Evolutionary conservation across 2,329 filamentous ascomycete species (phyloP).

Genomic region (Whalleya microplaca): DNA sequence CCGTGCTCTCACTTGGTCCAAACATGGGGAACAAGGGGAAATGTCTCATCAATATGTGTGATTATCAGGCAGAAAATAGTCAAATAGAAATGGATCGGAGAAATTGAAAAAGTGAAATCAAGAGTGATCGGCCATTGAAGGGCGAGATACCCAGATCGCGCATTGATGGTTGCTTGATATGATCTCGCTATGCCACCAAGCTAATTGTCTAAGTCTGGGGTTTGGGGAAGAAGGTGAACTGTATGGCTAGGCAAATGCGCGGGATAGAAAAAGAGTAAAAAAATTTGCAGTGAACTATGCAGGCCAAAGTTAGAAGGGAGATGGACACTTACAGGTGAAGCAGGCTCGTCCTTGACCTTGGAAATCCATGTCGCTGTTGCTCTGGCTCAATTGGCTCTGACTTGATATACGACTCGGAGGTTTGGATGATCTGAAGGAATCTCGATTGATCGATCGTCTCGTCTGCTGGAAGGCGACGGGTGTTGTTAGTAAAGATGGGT

Average conservation of each 20-base stretch:
- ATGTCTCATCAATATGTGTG: background rate
- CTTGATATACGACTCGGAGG: background rate
- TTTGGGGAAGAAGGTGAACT: background rate
- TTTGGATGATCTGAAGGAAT: slow-evolving; percentile 4
- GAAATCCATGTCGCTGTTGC: slow-evolving; percentile 48
- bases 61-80: background rate
- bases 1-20: background rate
- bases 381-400: background rate
- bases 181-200: slow-evolving; percentile 3
- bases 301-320: background rate
- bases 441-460: background rate
- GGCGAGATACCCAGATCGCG: background rate
- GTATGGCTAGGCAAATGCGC: background rate
- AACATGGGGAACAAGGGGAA: background rate
- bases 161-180: slow-evolving; percentile 1
- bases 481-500: background rate
- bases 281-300: slow-evolving; percentile 2
- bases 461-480: background rate
- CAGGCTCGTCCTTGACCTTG: slow-evolving; percentile 48
- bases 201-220: background rate
- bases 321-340: slow-evolving; percentile 52
- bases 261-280: background rate
- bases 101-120: background rate
- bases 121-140: background rate
- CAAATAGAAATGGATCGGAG: background rate